These are phyloP conservation scores for Xylaria sp. DNA, from an alignment of 2,329 filamentous ascomycete genomes.

Conservation along the genomic window DNA sequence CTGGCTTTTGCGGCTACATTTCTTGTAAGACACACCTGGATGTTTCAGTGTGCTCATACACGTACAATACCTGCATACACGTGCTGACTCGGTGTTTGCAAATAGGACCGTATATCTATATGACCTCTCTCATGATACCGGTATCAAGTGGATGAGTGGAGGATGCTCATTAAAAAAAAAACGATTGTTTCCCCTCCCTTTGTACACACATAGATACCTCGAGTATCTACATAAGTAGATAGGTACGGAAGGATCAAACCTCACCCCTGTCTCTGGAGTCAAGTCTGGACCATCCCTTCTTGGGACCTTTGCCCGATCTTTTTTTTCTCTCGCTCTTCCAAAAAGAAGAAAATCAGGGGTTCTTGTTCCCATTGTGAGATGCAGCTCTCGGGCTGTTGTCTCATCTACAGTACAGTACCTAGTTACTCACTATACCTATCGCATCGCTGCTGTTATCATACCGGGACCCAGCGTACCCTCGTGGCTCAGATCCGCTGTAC, in stretches of 20 bases:
- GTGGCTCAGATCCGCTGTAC: constrained; percentile 1
- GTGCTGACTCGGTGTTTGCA: background rate
- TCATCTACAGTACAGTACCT: no score
- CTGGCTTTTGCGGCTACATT: background rate
- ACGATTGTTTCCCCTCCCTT: background rate
- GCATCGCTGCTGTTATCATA: background rate
- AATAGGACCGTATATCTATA: background rate
- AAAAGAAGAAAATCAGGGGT: background rate
- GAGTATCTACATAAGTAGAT: background rate
- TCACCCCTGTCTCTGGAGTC: constrained; percentile 18
- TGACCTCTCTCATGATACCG: background rate
- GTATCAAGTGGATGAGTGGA: background rate
- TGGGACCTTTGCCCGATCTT: constrained; percentile 3
- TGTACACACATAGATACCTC: constrained; percentile 2
- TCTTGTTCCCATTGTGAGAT: background rate
- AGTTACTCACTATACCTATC: background rate
- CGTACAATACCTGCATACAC: background rate
- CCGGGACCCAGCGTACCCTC: background rate
- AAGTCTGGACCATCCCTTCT: background rate
- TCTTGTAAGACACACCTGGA: background rate
- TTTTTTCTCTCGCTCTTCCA: background rate
- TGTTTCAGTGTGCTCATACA: background rate
- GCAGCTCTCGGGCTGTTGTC: background rate
- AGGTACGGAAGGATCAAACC: constrained; percentile 29
- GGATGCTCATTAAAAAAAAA: background rate